Evolutionary conservation across 176 grass and related monocot genomes (phyloP), one percentile per base, ranked within the genome.

Genomic region (Chrysopogon serrulatus): DNA sequence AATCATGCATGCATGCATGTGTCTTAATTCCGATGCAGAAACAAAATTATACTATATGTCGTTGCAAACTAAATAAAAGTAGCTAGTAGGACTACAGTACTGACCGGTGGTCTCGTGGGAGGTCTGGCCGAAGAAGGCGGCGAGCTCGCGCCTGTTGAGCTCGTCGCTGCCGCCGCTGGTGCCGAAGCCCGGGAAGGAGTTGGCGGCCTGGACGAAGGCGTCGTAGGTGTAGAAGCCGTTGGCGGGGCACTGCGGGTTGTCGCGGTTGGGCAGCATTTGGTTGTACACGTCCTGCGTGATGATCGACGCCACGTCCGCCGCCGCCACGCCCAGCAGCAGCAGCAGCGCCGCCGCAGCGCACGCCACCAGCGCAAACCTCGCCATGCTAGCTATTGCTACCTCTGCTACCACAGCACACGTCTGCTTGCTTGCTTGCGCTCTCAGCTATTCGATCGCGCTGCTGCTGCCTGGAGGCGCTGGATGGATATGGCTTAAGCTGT

Each of bases 31-130:
- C 39, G 1, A 3, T 40, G 39, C 39, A 40, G 39, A 40, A n/a
- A n/a, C n/a, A n/a, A 40, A 40, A 40, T 10, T 40, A 40, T 40
- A 10, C n/a, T 10, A 10, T n/a, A n/a, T n/a, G n/a, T n/a, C n/a
- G n/a, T 37, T 5, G 39, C 39, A 40, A 40, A 40, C 2, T 40
- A 40, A 40, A 10, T 40, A 1, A 40, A 40, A 10, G 8, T 40
- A 40, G 8, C 8, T 40, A 40, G 39, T 40, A 8, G n/a, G n/a
- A n/a, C n/a, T n/a, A n/a, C n/a, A n/a, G 8, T 40, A 40, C 65
- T 12, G n/a, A 92, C 87, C 91, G 5, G 84, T 92, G 35, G 91
- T 92, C 45, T 92, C 91, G 26, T 92, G 91, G 4, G 91, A 92
- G 56, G 87, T 89, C 80, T 92, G 75, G 17, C 64, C 91, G 42